Conservation (phyloP, 1,284 basidiomycete species). For the Golubevia pallescens region DNA sequence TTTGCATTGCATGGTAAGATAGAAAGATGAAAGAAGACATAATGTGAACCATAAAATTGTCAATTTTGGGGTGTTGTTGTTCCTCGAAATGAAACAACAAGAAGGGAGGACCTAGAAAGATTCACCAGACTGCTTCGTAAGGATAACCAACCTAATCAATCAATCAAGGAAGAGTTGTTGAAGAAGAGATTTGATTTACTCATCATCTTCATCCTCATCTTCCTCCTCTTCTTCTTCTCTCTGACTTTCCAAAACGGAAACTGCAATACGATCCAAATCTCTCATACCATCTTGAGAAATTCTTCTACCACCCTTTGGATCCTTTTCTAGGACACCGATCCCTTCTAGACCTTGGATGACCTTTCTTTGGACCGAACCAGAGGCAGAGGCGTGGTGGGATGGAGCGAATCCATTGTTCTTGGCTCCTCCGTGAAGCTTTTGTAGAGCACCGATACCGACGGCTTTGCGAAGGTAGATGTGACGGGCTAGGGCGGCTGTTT, state of each 20-base stretch:
- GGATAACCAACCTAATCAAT: too few relatives aligned
- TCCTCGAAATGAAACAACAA: too few relatives aligned
- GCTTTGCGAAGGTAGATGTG: slow-evolving; percentile 99
- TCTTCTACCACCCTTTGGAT: slow-evolving; percentile 88
- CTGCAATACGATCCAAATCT: slow-evolving; percentile 98
- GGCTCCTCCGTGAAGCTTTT: slow-evolving; percentile 95
- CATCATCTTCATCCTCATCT: slow-evolving; percentile 83
- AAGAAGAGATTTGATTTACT: too few relatives aligned
- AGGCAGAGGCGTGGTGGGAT: slow-evolving; percentile 88
- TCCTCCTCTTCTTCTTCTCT: slow-evolving; percentile 85
- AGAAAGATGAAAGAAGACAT: too few relatives aligned
- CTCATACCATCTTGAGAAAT: slow-evolving; percentile 96
- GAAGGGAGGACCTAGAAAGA: too few relatives aligned
- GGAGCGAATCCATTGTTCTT: slow-evolving; percentile 86
- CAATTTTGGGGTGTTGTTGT: too few relatives aligned
- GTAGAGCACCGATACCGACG: slow-evolving; percentile 92
- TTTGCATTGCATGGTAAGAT: too few relatives aligned
- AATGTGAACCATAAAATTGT: too few relatives aligned
- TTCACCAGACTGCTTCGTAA: too few relatives aligned
- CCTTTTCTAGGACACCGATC: slow-evolving; percentile 94
- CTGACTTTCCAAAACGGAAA: slow-evolving; percentile 86
- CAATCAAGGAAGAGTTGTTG: too few relatives aligned
- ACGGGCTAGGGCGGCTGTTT: slow-evolving; percentile 89
- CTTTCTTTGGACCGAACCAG: slow-evolving; percentile 70
- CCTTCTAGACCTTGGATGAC: slow-evolving; percentile 96